Evolutionary conservation across 768 basidiomycete species (phyloP).

Genomic region (Pleurotus cornucopiae): DNA sequence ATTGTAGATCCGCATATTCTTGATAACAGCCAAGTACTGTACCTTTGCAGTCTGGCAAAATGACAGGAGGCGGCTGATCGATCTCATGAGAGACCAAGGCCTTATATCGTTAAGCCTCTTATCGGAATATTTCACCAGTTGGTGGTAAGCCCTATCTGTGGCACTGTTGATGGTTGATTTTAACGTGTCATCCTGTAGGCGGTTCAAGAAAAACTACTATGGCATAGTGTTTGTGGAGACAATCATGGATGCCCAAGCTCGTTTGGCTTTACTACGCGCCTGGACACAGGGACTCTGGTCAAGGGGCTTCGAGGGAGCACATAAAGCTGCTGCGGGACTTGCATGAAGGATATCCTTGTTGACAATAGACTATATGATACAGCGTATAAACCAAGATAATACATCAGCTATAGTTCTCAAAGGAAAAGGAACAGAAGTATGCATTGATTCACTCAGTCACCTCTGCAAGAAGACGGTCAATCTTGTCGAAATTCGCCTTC

Average conservation of each 20-base stretch:
- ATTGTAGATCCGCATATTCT: constrained; percentile 74
- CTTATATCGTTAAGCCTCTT: constrained; percentile 44
- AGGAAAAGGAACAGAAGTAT: background rate
- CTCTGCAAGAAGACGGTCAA: constrained; percentile 49
- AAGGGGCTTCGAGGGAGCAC: constrained; percentile 61
- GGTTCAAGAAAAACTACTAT: constrained; percentile 50
- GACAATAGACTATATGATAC: background rate
- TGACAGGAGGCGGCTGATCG: constrained; percentile 45
- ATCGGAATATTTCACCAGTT: constrained; percentile 48
- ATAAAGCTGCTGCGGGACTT: constrained; percentile 69
- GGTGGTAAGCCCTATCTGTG: constrained; percentile 54
- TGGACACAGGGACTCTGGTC: constrained; percentile 65
- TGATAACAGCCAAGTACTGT: constrained; percentile 90
- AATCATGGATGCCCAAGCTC: constrained; percentile 61
- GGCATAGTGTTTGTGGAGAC: constrained; percentile 51
- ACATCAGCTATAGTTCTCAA: background rate
- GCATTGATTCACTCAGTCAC: constrained; percentile 24
- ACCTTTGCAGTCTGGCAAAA: constrained; percentile 74
- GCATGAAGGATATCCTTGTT: constrained; percentile 15
- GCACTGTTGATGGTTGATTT: too few relatives aligned
- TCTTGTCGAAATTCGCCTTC: constrained; percentile 33
- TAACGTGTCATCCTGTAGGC: constrained; percentile 34
- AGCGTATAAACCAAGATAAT: background rate
- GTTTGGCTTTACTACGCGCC: constrained; percentile 45
- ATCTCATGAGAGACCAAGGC: constrained; percentile 45